Evolutionary conservation across 805 yeast genomes (phyloP).

Genomic region (Candida ovalis): DNA sequence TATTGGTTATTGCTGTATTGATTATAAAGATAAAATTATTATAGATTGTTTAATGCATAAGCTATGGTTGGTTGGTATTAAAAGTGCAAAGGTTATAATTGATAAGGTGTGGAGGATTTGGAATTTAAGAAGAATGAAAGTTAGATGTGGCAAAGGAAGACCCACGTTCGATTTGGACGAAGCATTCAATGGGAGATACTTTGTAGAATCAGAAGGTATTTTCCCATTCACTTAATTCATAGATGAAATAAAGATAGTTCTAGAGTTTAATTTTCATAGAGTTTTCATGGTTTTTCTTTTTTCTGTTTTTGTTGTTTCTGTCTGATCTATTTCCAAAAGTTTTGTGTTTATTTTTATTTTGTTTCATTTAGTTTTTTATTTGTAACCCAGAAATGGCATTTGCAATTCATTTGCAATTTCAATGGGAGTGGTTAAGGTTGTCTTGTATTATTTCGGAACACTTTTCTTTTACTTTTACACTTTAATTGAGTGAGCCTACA

Average conservation of each 20-base stretch:
- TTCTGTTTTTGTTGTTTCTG: too few species aligned
- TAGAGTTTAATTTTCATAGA: not conserved
- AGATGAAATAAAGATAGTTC: constrained; percentile 4
- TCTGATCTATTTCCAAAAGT: too few species aligned
- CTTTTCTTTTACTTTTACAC: too few species aligned
- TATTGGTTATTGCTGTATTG: constrained; percentile 24
- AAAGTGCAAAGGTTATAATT: constrained; percentile 23
- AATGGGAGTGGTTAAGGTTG: too few species aligned
- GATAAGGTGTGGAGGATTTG: constrained; percentile 25
- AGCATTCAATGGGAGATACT: constrained; percentile 7
- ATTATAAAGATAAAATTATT: constrained; percentile 24
- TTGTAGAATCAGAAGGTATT: constrained; percentile 10
- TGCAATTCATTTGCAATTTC: too few species aligned
- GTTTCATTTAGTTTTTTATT: too few species aligned
- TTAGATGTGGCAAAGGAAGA: constrained; percentile 6
- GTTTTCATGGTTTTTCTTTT: too few species aligned
- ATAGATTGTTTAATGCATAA: constrained; percentile 24
- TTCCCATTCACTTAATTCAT: constrained; percentile 15
- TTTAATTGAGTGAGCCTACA: too few species aligned
- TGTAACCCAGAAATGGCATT: too few species aligned
- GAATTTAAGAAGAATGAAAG: constrained; percentile 22
- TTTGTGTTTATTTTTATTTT: too few species aligned
- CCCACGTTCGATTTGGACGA: constrained; percentile 10
- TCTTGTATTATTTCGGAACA: too few species aligned
- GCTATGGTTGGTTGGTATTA: constrained; percentile 23